Base-by-base conservation (phyloP, 331 rosid genomes). In the Rosa hybrid region DNA sequence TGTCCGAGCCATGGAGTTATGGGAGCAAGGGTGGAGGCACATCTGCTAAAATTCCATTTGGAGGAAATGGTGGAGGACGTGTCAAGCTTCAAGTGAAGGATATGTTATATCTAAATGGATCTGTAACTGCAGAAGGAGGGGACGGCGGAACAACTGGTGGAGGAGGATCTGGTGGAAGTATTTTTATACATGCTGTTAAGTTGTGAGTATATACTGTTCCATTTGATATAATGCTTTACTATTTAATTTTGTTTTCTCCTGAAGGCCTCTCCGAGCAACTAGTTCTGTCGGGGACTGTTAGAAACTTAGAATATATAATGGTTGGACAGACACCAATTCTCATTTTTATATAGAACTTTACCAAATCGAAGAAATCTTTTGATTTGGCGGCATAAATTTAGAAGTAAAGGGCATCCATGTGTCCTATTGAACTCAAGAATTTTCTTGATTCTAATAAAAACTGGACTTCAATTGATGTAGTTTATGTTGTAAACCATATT, bases 141-240 rank as follows among this genome's bases (percentile, higher is more conserved):
- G 83, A 89, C 74, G 97, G 96, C 5, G 98, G 93, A 77, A 78
- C 87, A 82, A 85, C 87, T 76, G 92, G 92, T 5, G 99, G 99
- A 77, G 99, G 99, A 64, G 99, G 99, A 74, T 95, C 99, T 38
- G 99, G 99, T 45, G 99, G 99, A 90, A 95, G 99, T 86, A 91
- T 95, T 77, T 71, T 81, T 45, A 78, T 95, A 25, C 80, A 86
- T 84, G 93, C 98, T 44, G 56, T 89, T 85, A 95, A 95, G 88
- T 86, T 95, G 99, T 95, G 86, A 95, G 99, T 93, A 84, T 59
- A 75, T 65, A 16, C 46, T 67, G 60, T 17, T 76, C 41, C 51
- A 10, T 69, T 80, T 67, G 23, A 53, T 48, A 42, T 12, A 27
- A 60, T 70, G 77, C 74, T 68, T 62, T 71, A 57, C 38, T 67